phyloP scores from a whole-genome alignment of 2,329 filamentous ascomycete species.

The Stromatinia cepivora region DNA sequence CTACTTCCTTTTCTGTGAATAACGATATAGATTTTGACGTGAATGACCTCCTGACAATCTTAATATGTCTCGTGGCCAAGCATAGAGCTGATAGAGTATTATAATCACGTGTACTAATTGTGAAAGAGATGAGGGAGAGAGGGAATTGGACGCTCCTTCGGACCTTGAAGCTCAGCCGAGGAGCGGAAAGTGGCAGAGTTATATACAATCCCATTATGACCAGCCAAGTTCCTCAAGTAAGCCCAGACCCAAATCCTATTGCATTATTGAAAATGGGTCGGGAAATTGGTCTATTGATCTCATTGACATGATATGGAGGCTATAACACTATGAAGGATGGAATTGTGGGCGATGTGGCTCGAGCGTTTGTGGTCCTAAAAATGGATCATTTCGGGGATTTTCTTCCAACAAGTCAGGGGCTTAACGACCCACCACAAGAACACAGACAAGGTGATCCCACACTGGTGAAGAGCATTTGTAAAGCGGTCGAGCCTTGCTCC shows the following conservation, averaged over 20 bases:
- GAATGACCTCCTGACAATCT: background rate
- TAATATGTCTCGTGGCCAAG: background rate
- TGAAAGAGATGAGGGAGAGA: background rate
- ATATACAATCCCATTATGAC: background rate
- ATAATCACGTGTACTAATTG: background rate
- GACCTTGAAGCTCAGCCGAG: background rate
- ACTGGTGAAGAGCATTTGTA: background rate
- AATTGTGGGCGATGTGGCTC: conserved; percentile 6
- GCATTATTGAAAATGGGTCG: conserved; percentile 11
- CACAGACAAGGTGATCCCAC: conserved; percentile 8
- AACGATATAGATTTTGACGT: background rate
- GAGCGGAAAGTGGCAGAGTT: conserved; percentile 8
- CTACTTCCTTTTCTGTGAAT: background rate
- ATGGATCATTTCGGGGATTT: conserved; percentile 8
- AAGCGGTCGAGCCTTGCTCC: conserved; percentile 12
- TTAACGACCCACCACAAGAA: background rate
- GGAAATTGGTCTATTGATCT: conserved; percentile 13
- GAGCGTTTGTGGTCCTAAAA: conserved; percentile 14
- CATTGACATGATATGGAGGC: background rate
- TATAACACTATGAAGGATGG: background rate
- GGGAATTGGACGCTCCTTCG: background rate
- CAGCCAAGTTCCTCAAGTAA: background rate
- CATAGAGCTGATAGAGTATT: background rate
- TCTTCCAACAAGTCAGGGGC: conserved; percentile 11
- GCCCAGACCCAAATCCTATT: background rate